These are phyloP conservation scores for Fusarium sp. DNA, from an alignment of 2,329 filamentous ascomycete genomes.

Conservation along the genomic window DNA sequence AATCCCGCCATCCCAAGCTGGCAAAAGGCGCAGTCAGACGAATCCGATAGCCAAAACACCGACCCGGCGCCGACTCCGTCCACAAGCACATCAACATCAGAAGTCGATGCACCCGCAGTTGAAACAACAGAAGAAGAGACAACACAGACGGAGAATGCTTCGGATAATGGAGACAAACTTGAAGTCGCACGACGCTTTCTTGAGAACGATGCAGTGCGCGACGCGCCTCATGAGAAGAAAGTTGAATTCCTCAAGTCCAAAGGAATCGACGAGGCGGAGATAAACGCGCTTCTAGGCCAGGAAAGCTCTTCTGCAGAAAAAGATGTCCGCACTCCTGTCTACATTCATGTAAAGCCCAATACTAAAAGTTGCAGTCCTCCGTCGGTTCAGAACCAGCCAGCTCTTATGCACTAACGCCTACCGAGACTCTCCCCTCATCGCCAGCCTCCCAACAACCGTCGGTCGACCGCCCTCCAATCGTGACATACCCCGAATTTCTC, in stretches of 20 bases:
- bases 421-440: slow-evolving; percentile 44
- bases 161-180: slow-evolving; percentile 46
- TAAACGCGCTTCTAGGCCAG: slow-evolving; percentile 70
- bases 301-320: slow-evolving; percentile 23
- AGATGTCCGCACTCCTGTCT: slow-evolving; percentile 28
- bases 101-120: slow-evolving; percentile 28
- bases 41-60: slow-evolving; percentile 31
- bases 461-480: slow-evolving; percentile 67
- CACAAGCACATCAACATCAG: slow-evolving; percentile 27
- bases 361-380: neutral
- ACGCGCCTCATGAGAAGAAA: slow-evolving; percentile 78
- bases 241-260: slow-evolving; percentile 81
- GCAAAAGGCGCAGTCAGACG: slow-evolving; percentile 45
- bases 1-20: slow-evolving; percentile 49
- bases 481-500: slow-evolving; percentile 78
- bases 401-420: slow-evolving; percentile 28
- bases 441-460: slow-evolving; percentile 32
- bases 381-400: slow-evolving; percentile 14
- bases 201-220: slow-evolving; percentile 76
- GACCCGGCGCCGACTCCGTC: slow-evolving; percentile 36
- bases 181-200: slow-evolving; percentile 82
- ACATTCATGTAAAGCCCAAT: too few relatives aligned
- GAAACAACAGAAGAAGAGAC: slow-evolving; percentile 9
- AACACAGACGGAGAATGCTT: neutral
- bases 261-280: slow-evolving; percentile 74